Evolutionary conservation across 2,329 filamentous ascomycete species (phyloP), one percentile per base, ranked within the genome.

Genomic region (Ophiostoma pallidulum): DNA sequence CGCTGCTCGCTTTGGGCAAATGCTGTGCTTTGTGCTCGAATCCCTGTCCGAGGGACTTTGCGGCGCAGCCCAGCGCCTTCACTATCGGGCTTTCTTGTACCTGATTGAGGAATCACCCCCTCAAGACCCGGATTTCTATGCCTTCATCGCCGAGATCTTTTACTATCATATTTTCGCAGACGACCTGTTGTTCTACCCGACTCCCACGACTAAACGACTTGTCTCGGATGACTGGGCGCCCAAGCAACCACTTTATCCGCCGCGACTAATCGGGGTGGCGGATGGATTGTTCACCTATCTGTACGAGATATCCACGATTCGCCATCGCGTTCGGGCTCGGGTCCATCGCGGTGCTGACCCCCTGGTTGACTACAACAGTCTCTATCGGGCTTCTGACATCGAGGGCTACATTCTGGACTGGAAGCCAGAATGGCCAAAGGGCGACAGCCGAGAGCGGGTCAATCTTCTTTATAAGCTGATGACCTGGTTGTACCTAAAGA

Each of bases 261-360:
- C 74, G 5, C 71, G 76, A n/a, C 71, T 94, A 4, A 71, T 94
- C 6, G 89, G 89, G 19, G 82, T 94, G 22, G 80, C 84, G 35
- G 88, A 95, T 58, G 86, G 86, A 1, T 70, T 95, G 2, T 89
- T 94, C 60, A 74, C 77, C 29, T 82, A 85, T 59, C 80, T 95
- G 26, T 82, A 83, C 8, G 79, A 86, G 58, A 91, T 94, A 51
- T 88, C 86, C 2, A 76, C 77, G 12, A 76, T 95, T 32, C 77
- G 88, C 36, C 84, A 90, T 62, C 73, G 73, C 3, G 84, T 94
- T 52, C 78, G 89, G 6, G 68, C 71, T 28, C 80, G 86, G 44
- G 81, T 88, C 56, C 66, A 72, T 46, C 60, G 74, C 46, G 68
- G 77, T 4, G 66, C 77, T 3, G 80, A 86, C 44, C 85, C 84